These are phyloP conservation scores for Ajuga chamaepitys DNA, from an alignment of 257 asterid genomes.

Conservation along the genomic window DNA sequence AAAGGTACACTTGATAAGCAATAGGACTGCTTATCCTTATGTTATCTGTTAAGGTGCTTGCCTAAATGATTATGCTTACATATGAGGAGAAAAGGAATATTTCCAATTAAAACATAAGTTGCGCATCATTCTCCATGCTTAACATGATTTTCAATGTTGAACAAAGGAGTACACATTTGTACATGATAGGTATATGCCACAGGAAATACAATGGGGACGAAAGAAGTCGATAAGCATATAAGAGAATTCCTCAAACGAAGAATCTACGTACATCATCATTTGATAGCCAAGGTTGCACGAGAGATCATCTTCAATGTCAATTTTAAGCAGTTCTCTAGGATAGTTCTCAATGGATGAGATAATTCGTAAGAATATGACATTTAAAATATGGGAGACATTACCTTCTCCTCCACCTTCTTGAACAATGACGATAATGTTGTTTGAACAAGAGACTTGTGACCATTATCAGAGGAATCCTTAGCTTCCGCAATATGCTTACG, in stretches of 20 bases:
- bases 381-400: constrained; percentile 22
- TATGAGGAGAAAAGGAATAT: not conserved
- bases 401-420: constrained; percentile 78
- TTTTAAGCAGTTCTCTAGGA: not conserved
- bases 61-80: not conserved
- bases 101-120: not conserved
- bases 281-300: not conserved
- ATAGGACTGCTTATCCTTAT: too few species aligned
- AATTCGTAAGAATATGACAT: not conserved
- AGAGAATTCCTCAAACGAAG: not conserved
- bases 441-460: constrained; percentile 55
- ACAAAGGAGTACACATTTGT: not conserved
- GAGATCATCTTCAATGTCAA: constrained; percentile 4
- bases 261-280: not conserved
- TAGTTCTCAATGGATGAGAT: constrained; percentile 3
- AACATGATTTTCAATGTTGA: not conserved
- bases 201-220: not conserved
- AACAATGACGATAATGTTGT: constrained; percentile 67
- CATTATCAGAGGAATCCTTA: constrained; percentile 31
- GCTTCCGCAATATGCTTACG: constrained; percentile 28
- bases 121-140: not conserved
- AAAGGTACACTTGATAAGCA: too few species aligned
- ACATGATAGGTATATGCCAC: not conserved
- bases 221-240: not conserved
- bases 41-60: too few species aligned